Evolutionary conservation across 2,329 filamentous ascomycete species (phyloP), one percentile per base, ranked within the genome.

Genomic region (Xylariales sp.): DNA sequence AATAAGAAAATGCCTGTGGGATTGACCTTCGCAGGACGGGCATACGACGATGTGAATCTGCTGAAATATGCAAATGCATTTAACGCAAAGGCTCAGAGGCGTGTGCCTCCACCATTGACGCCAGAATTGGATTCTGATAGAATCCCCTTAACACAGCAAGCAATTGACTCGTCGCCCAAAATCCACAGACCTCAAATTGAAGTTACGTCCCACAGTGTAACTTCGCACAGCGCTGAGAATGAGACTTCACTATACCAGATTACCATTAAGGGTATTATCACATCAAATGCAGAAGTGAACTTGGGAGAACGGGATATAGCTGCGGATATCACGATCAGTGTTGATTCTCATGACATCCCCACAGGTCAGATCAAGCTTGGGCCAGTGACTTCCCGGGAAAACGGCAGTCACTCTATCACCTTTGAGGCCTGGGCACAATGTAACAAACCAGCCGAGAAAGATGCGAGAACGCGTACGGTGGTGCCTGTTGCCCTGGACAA

Each of bases 1-100:
- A 57, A 65, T 7, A 69, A 60, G 32, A 44, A 50, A 1, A 74
- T 78, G 66, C 74, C 74, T 0, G 61, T 76, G 1, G 71, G 71
- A 18, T 45, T 78, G 10, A 76, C 72, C 0, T 75, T 78, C 48
- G 69, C 66, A 0, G 67, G 66, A 0, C 69, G 62, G 23, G 70
- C 68, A 2, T 72, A 70, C 32, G 57, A 63, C 1, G 74, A 78
- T 39, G 38, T 29, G 2, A 44, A 47, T 0, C 21, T 65, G 7
- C 27, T 64, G 11, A 38, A 37, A 19, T 54, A 45, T 41, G 50
- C 45, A 3, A 45, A 42, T 19, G 49, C 50, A 10, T 54, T 43
- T 43, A 50, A 54, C 35, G 19, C 28, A 21, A 39, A 33, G n/a
- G 27, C 29, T 5, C 2, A 6, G 10, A 23, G 18, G 17, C 29